A percentile compares a stretch with the other conserved stretches of the same genome.
phyloP scores from a whole-genome alignment of 768 basidiomycete species.

The Mycena olivaceomarginata region DNA sequence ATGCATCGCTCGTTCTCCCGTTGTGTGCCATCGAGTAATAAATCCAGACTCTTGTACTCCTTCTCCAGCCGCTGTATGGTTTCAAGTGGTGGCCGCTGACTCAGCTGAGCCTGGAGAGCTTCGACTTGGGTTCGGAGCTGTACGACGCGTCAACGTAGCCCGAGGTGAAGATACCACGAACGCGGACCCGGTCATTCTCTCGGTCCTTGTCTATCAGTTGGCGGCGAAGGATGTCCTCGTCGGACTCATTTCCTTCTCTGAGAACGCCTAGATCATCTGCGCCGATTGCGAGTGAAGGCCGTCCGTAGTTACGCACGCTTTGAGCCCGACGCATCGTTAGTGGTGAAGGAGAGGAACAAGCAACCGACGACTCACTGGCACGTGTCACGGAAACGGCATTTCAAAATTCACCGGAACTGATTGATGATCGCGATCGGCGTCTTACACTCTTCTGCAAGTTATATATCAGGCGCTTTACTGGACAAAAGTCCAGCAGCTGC shows the following conservation, averaged over 20 bases:
- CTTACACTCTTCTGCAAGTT: too few species aligned
- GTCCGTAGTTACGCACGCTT: constrained; percentile 72
- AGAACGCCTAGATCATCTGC: constrained; percentile 78
- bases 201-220: constrained; percentile 82
- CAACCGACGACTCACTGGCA: constrained; percentile 23
- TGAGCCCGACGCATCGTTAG: constrained; percentile 76
- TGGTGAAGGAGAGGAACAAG: constrained; percentile 1
- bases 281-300: constrained; percentile 70
- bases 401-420: too few species aligned
- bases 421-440: too few species aligned
- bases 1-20: constrained; percentile 92
- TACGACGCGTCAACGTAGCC: neutral
- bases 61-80: constrained; percentile 79
- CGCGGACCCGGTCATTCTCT: constrained; percentile 79
- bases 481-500: too few species aligned
- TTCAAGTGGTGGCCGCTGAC: constrained; percentile 81
- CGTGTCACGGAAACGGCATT: too few species aligned
- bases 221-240: constrained; percentile 77
- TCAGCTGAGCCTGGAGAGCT: constrained; percentile 78
- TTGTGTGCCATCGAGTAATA: constrained; percentile 87
- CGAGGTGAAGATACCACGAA: neutral
- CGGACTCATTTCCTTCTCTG: constrained; percentile 74
- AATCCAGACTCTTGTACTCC: constrained; percentile 85
- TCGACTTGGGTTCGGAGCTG: constrained; percentile 81
- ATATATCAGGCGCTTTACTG: too few species aligned